Base-by-base conservation (phyloP, 305 asterid species). In the Withania somnifera region DNA sequence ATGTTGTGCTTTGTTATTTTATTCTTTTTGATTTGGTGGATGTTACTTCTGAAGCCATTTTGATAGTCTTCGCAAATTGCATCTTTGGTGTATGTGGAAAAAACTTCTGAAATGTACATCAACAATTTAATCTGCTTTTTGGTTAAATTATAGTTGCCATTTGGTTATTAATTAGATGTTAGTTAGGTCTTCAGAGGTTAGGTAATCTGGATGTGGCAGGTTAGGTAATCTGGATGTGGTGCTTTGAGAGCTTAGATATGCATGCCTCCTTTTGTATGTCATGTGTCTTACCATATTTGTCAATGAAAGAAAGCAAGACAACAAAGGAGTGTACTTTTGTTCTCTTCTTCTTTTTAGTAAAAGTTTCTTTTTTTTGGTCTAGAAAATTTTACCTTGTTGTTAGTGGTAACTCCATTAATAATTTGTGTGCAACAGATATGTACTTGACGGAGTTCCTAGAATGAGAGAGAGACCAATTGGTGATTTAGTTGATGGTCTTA, bases 391-490 rank as follows among this genome's bases (percentile, higher is more conserved):
- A 38, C 52, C 47, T 67, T 67, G 30, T 11, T 0, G 30, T 36
- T 19, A 22, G 47, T 17, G 38, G 17, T 13, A 26, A 26, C 51
- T 67, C 77, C 30, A 36, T 67, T 51, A 67, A 34, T 34, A 36
- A 67, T 67, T 19, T 69, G 54, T 40, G 78, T 69, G 20, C 19
- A 50, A 15, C 61, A 97, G 99, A 73, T 97, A 93, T 81, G 97
- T 97, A 63, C 98, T 97, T 79, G 98, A 97, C 78, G 99, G 99
- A 57, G 98, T 97, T 89, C 98, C 98, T 34, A 95, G 98, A 78
- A 97, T 97, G 99, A 91, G 99, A 87, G 99, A 97, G 94, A 90
- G 99, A 64, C 99, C 99, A 32, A 97, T 97, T 83, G 97, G 98
- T 20, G 98, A 97, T 89, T 89, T 97, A 88, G 98, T 97, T 64